phyloP scores from a whole-genome alignment of 306 rosid genomes.

The Pueraria montana region DNA sequence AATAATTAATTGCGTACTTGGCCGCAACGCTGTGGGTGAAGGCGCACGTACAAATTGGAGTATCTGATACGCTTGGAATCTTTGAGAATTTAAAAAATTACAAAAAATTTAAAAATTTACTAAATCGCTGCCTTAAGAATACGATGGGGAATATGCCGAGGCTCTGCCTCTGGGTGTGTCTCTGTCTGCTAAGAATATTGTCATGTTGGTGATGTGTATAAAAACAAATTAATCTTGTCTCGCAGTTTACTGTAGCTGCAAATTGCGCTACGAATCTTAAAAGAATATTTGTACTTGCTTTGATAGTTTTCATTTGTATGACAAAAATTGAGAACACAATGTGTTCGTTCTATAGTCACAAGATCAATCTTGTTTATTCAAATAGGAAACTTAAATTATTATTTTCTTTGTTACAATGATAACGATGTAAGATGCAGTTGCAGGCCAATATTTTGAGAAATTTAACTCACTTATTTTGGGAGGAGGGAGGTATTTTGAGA shows the following conservation, averaged over 20 bases:
- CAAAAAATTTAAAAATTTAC: too few species aligned
- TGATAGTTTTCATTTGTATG: conserved; percentile 3
- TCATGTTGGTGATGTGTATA: not conserved
- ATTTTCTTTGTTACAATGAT: not conserved
- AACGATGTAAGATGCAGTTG: not conserved
- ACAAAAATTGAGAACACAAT: not conserved
- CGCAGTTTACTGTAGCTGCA: not conserved
- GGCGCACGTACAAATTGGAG: not conserved
- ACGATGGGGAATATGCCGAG: conserved; percentile 40
- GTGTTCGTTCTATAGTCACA: not conserved
- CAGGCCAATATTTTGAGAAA: not conserved
- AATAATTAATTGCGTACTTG: not conserved
- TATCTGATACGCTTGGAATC: not conserved
- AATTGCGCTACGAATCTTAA: not conserved
- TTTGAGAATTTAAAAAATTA: not conserved
- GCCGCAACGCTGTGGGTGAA: not conserved
- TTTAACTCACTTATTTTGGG: not conserved
- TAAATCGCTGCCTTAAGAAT: conserved; percentile 9
- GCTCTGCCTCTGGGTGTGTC: not conserved
- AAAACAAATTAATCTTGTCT: not conserved
- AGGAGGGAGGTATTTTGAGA: not conserved
- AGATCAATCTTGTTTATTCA: not conserved
- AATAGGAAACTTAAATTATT: not conserved
- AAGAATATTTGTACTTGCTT: conserved; percentile 4
- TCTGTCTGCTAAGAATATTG: not conserved